These are phyloP conservation scores for Lagerstroemia fauriei DNA, from an alignment of 441 rosid genomes.

Conservation along the genomic window DNA sequence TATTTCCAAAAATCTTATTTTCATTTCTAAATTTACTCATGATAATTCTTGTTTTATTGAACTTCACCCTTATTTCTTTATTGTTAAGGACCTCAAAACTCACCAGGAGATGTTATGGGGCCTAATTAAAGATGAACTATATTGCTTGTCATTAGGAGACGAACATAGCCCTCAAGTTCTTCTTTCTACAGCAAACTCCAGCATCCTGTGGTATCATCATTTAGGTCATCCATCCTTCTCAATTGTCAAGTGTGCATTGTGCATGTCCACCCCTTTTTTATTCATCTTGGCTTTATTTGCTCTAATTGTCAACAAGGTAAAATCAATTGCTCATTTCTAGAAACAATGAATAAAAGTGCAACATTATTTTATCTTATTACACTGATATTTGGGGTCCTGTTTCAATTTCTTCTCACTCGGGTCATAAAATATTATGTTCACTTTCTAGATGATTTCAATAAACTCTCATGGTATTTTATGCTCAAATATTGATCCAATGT, in stretches of 20 bases:
- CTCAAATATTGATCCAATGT: neutral
- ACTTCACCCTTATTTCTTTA: no score
- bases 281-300: neutral
- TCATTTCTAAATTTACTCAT: no score
- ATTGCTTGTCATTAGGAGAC: neutral
- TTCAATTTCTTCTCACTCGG: neutral
- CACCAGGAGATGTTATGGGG: neutral
- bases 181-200: neutral
- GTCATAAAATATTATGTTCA: neutral
- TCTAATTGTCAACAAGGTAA: neutral
- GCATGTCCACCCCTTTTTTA: neutral
- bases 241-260: neutral
- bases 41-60: no score
- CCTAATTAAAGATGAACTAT: neutral
- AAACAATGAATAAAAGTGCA: neutral
- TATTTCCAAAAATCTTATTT: no score
- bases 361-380: neutral
- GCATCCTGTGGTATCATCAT: neutral
- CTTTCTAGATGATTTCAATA: neutral
- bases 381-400: constrained; percentile 9
- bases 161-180: neutral
- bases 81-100: no score
- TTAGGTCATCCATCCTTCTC: neutral
- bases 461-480: neutral
- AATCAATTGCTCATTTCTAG: neutral